These are phyloP conservation scores for Botrytis deweyae DNA, from an alignment of 2,329 filamentous ascomycete genomes.

Conservation along the genomic window DNA sequence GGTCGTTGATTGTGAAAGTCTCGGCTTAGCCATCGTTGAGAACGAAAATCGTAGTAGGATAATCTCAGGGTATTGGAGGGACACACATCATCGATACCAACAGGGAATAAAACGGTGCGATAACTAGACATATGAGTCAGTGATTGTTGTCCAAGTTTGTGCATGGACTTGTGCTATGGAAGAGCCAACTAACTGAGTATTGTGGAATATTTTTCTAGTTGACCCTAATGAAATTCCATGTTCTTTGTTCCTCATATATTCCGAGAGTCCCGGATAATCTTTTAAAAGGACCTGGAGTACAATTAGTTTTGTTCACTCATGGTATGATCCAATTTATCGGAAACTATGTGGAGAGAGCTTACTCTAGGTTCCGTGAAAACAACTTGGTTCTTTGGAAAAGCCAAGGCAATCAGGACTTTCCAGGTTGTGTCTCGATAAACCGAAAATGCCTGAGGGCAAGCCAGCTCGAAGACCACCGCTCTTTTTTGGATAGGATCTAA, in stretches of 20 bases:
- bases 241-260: background rate
- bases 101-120: constrained; percentile 28
- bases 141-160: background rate
- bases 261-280: constrained; percentile 3
- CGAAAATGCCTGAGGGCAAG: constrained; percentile 45
- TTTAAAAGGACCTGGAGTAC: background rate
- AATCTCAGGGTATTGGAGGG: constrained; percentile 38
- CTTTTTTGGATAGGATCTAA: constrained; percentile 40
- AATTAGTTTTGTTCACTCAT: background rate
- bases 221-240: constrained; percentile 37
- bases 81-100: constrained; percentile 30
- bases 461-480: constrained; percentile 53
- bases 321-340: background rate
- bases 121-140: background rate
- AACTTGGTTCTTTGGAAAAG: background rate
- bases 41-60: constrained; percentile 36
- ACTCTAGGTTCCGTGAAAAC: background rate
- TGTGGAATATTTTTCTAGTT: constrained; percentile 36
- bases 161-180: background rate
- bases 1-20: constrained; percentile 25
- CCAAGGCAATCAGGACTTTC: constrained; percentile 42
- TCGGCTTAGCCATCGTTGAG: constrained; percentile 35
- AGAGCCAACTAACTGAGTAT: constrained; percentile 34
- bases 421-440: constrained; percentile 55
- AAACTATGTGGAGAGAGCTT: constrained; percentile 21